These are phyloP conservation scores for Talaromyces thailandensis DNA, from an alignment of 495 filamentous ascomycete genomes.

Conservation along the genomic window DNA sequence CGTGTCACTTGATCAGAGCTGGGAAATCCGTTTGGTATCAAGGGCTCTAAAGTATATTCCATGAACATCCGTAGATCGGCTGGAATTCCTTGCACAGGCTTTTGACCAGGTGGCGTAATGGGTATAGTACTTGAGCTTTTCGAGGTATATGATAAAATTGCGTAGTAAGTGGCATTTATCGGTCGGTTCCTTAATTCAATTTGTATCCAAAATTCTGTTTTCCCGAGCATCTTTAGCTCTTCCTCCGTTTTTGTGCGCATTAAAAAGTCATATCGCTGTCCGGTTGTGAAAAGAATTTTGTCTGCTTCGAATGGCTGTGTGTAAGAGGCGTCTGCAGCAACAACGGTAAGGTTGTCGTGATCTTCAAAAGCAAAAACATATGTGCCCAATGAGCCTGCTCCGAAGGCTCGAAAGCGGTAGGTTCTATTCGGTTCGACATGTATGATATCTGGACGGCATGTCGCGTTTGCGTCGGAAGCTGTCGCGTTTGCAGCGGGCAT, in stretches of 20 bases:
- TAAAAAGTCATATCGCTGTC: constrained; percentile 48
- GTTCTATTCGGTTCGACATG: no score
- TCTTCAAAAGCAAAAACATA: no score
- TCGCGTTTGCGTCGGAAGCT: no score
- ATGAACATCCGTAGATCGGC: constrained; percentile 38
- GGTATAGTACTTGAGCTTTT: constrained; percentile 12
- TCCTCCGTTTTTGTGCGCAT: constrained; percentile 34
- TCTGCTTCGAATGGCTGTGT: constrained; percentile 36
- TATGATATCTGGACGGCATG: no score
- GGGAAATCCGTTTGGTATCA: constrained; percentile 32
- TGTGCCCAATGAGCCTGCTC: no score
- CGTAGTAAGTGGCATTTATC: constrained; percentile 35
- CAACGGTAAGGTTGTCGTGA: constrained; percentile 39
- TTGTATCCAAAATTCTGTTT: constrained; percentile 43
- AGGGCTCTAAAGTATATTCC: constrained; percentile 44
- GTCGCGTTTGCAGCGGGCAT: no score
- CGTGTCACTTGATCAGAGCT: constrained; percentile 44
- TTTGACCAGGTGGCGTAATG: constrained; percentile 15
- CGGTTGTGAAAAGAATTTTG: constrained; percentile 43
- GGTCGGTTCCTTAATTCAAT: constrained; percentile 42
- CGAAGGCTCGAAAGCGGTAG: no score
- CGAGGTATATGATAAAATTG: constrained; percentile 39
- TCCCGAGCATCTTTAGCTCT: constrained; percentile 11
- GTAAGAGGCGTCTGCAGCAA: constrained; percentile 49
- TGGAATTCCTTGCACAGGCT: no score